Conservation (phyloP, 768 basidiomycete species). For the Tricholoma matsutake region DNA sequence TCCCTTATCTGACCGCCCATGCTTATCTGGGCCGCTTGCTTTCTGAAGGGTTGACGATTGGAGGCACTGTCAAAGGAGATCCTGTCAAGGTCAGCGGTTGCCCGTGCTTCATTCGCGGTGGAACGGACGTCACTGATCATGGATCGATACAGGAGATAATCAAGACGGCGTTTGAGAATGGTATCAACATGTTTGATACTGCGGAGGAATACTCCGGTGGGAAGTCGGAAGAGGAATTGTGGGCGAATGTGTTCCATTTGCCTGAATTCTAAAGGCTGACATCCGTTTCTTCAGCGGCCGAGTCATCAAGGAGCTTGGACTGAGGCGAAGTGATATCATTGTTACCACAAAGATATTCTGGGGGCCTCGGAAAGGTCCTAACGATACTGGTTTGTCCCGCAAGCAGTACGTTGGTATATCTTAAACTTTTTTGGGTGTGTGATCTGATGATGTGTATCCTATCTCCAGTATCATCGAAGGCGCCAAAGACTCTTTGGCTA, state of each 20-base stretch:
- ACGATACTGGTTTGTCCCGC: conserved; percentile 50
- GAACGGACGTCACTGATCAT: background rate
- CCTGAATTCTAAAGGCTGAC: background rate
- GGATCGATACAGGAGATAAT: conserved; percentile 57
- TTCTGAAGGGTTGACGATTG: conserved; percentile 49
- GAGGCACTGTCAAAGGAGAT: conserved; percentile 60
- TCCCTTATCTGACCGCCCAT: background rate
- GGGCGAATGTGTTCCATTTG: conserved; percentile 10
- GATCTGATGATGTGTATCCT: background rate
- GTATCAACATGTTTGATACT: conserved; percentile 70
- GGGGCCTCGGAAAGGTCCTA: conserved; percentile 55
- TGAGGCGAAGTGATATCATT: conserved; percentile 61
- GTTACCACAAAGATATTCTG: conserved; percentile 77
- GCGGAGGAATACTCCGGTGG: conserved; percentile 63
- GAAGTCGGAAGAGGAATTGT: conserved; percentile 71
- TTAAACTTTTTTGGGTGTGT: background rate
- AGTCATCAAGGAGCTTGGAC: conserved; percentile 68
- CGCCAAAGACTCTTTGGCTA: conserved; percentile 54
- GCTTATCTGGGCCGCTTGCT: conserved; percentile 3
- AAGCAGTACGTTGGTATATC: conserved; percentile 41
- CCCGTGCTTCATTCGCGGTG: background rate
- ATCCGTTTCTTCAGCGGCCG: conserved; percentile 42
- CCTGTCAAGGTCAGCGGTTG: conserved; percentile 54
- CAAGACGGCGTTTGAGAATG: conserved; percentile 66
- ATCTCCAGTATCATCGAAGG: conserved; percentile 63